Evolutionary conservation across 2,329 filamentous ascomycete genomes (phyloP).

Genomic region (Claviceps monticola): DNA sequence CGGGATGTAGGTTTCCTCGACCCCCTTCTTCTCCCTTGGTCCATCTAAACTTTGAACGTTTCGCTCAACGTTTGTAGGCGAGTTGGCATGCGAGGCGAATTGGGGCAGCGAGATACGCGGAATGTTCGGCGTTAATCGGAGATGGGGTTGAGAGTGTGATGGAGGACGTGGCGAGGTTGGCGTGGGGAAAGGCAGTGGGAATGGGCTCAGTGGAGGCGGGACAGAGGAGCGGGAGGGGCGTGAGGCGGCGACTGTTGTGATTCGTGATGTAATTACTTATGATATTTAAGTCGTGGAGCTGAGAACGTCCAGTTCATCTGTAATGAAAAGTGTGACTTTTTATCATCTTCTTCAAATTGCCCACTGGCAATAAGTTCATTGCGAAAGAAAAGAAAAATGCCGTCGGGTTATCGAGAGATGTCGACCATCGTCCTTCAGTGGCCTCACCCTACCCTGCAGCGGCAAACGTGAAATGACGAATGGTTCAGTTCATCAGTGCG

Average conservation of each 20-base stretch:
- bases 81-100: conserved; percentile 19
- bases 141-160: conserved; percentile 20
- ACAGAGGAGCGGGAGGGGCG: background rate
- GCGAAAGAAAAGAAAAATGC: background rate
- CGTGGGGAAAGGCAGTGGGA: conserved; percentile 9
- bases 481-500: background rate
- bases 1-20: conserved; percentile 12
- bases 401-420: background rate
- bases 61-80: conserved; percentile 11
- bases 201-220: background rate
- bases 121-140: conserved; percentile 23
- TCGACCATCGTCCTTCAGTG: background rate
- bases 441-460: background rate
- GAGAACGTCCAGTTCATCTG: too few relatives aligned
- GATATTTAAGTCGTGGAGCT: too few relatives aligned
- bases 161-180: conserved; percentile 14
- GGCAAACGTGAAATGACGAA: background rate
- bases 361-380: too few relatives aligned
- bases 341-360: too few relatives aligned
- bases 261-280: background rate
- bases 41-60: background rate
- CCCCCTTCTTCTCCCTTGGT: background rate
- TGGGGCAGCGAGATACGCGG: conserved; percentile 16
- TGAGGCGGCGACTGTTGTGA: background rate
- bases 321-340: too few relatives aligned